These are phyloP conservation scores for Friedmanniomyces simplex DNA, from an alignment of 495 filamentous ascomycete genomes.

Conservation along the genomic window DNA sequence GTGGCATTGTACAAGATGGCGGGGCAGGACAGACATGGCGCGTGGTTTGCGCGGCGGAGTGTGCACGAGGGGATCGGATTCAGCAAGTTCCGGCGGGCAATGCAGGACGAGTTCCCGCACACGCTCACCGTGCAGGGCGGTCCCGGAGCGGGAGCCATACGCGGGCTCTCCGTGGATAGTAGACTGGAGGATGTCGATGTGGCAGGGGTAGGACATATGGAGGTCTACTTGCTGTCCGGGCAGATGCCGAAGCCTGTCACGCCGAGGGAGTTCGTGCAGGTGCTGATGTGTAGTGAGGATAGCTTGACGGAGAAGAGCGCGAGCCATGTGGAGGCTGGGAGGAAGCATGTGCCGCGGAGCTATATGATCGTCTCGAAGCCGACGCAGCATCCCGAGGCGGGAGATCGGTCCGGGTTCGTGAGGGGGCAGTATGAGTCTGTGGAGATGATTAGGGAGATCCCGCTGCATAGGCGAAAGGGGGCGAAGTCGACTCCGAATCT, in stretches of 20 bases:
- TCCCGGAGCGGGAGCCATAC: constrained; percentile 57
- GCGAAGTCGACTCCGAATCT: constrained; percentile 31
- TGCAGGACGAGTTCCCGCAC: constrained; percentile 53
- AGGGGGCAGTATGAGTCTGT: constrained; percentile 84
- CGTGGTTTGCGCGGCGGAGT: constrained; percentile 83
- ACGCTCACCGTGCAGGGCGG: constrained; percentile 49
- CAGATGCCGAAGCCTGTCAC: constrained; percentile 85
- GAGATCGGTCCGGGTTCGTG: constrained; percentile 57
- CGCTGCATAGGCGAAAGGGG: constrained; percentile 28
- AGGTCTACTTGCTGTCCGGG: constrained; percentile 75
- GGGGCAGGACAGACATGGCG: constrained; percentile 68
- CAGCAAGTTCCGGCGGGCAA: constrained; percentile 51
- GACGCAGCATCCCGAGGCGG: constrained; percentile 61
- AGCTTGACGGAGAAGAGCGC: constrained; percentile 24
- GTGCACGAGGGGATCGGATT: constrained; percentile 71
- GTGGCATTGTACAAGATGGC: constrained; percentile 71
- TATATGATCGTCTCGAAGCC: constrained; percentile 85
- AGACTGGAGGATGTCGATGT: constrained; percentile 50
- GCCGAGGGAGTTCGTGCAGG: constrained; percentile 74
- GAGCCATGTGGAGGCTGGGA: constrained; percentile 4
- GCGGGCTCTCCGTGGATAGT: constrained; percentile 75
- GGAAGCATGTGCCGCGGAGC: constrained; percentile 41
- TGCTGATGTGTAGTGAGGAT: constrained; percentile 52
- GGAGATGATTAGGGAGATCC: constrained; percentile 81
- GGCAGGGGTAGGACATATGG: constrained; percentile 45